phyloP scores from a whole-genome alignment of 805 yeast genomes.

The Suhomyces sp. region DNA sequence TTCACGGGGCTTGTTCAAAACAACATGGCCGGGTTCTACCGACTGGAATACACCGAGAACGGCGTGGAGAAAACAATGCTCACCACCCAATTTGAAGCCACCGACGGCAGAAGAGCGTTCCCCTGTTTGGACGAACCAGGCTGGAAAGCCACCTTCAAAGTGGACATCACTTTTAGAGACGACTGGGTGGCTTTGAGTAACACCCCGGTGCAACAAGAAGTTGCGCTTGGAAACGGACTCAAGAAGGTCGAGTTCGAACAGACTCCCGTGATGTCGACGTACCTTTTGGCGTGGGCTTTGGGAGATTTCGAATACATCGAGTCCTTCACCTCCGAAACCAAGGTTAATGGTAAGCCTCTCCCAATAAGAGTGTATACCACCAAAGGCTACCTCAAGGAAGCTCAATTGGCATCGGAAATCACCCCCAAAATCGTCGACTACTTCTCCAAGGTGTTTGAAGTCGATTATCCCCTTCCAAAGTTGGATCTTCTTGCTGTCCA shows the following conservation, averaged over 20 bases:
- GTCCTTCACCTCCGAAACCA: conserved; percentile 38
- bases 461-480: conserved; percentile 74
- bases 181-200: conserved; percentile 46
- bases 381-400: conserved; percentile 47
- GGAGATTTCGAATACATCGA: conserved; percentile 59
- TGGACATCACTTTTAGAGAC: conserved; percentile 36
- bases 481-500: conserved; percentile 79
- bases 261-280: conserved; percentile 58
- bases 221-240: conserved; percentile 12
- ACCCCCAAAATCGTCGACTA: conserved; percentile 52
- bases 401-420: conserved; percentile 46
- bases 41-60: conserved; percentile 42
- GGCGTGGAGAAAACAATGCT: conserved; percentile 41
- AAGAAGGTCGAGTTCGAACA: conserved; percentile 39
- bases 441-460: conserved; percentile 47
- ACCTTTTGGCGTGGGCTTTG: conserved; percentile 57
- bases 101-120: conserved; percentile 58
- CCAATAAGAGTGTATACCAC: conserved; percentile 55
- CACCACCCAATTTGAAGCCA: conserved; percentile 58
- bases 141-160: conserved; percentile 54
- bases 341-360: conserved; percentile 38
- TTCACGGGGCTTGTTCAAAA: conserved; percentile 48
- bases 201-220: conserved; percentile 40
- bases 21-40: conserved; percentile 59
- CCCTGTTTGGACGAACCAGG: conserved; percentile 61